These are phyloP conservation scores for Fusarium torulosum DNA, from an alignment of 2,329 filamentous ascomycete genomes.

Conservation along the genomic window DNA sequence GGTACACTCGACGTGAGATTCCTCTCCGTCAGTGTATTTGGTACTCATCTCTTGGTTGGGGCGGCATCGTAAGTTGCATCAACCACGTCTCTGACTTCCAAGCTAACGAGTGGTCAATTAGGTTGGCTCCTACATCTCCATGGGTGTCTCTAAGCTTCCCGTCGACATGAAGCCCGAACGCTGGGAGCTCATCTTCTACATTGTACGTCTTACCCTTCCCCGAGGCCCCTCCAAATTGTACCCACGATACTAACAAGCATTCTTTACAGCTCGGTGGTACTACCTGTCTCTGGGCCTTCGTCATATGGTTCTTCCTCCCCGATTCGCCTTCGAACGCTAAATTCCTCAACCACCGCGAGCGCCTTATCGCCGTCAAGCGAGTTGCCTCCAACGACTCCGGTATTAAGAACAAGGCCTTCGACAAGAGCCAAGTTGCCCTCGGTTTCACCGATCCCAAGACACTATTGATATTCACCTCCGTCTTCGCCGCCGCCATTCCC, in stretches of 20 bases:
- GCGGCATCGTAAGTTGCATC: not conserved
- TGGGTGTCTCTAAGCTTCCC: slow-evolving; percentile 17
- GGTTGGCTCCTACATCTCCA: slow-evolving; percentile 10
- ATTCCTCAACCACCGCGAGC: slow-evolving; percentile 15
- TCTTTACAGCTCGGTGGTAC: not conserved
- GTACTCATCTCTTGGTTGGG: slow-evolving; percentile 14
- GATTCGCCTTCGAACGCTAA: slow-evolving; percentile 9
- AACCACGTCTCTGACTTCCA: not conserved
- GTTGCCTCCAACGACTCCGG: slow-evolving; percentile 6
- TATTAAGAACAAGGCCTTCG: slow-evolving; percentile 16
- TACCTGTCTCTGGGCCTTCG: slow-evolving; percentile 13
- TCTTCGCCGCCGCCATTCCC: slow-evolving; percentile 15
- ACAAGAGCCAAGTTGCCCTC: slow-evolving; percentile 2
- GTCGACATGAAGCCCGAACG: slow-evolving; percentile 9
- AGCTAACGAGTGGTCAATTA: not conserved
- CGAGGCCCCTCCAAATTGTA: no score
- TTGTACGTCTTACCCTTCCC: not conserved
- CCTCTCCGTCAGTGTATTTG: slow-evolving; percentile 18
- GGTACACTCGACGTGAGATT: slow-evolving; percentile 15
- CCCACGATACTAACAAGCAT: not conserved
- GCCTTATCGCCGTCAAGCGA: slow-evolving; percentile 12
- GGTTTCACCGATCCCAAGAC: slow-evolving; percentile 17
- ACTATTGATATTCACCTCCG: slow-evolving; percentile 4
- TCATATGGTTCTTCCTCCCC: slow-evolving; percentile 16
- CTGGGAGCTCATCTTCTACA: slow-evolving; percentile 12